phyloP scores from a whole-genome alignment of 352 stramenopile genomes.

The Phytopythium vexans region DNA sequence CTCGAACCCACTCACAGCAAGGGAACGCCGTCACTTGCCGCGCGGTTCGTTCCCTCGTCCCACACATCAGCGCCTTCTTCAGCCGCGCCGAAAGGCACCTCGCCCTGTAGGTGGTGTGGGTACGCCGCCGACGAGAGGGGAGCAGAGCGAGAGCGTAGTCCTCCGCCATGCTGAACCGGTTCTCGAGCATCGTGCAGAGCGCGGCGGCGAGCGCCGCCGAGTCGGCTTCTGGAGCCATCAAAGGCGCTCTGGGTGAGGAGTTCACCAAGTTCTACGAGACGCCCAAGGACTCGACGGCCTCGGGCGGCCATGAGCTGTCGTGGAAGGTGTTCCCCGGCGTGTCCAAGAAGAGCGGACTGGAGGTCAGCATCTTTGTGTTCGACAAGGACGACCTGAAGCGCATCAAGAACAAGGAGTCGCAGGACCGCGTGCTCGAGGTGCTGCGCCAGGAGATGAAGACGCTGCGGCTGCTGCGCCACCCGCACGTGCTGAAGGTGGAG shows the following conservation, averaged over 20 bases:
- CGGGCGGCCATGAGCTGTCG: constrained; percentile 73
- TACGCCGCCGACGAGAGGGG: no score
- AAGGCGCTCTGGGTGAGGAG: constrained; percentile 78
- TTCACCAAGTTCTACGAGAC: constrained; percentile 87
- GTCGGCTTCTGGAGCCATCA: constrained; percentile 43
- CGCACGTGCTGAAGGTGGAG: constrained; percentile 88
- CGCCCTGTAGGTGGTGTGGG: no score
- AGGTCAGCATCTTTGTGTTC: constrained; percentile 86
- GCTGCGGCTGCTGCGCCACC: constrained; percentile 79
- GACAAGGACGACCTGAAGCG: constrained; percentile 86
- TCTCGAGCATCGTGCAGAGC: constrained; percentile 71
- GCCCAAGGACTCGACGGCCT: constrained; percentile 80
- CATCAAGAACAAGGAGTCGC: constrained; percentile 80
- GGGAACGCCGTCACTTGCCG: no score
- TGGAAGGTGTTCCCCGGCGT: constrained; percentile 86
- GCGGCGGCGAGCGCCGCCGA: constrained; percentile 39
- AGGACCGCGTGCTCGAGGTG: constrained; percentile 86
- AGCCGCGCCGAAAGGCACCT: not conserved
- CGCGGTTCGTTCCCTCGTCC: no score
- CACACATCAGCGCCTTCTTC: no score
- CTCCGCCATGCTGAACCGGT: constrained; percentile 68
- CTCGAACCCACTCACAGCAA: no score
- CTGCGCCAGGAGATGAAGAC: constrained; percentile 88
- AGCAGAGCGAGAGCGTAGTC: not conserved
- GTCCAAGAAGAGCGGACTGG: constrained; percentile 71